phyloP scores from a whole-genome alignment of 1,284 basidiomycete genomes.

The Cutaneotrichosporon dermatis region DNA sequence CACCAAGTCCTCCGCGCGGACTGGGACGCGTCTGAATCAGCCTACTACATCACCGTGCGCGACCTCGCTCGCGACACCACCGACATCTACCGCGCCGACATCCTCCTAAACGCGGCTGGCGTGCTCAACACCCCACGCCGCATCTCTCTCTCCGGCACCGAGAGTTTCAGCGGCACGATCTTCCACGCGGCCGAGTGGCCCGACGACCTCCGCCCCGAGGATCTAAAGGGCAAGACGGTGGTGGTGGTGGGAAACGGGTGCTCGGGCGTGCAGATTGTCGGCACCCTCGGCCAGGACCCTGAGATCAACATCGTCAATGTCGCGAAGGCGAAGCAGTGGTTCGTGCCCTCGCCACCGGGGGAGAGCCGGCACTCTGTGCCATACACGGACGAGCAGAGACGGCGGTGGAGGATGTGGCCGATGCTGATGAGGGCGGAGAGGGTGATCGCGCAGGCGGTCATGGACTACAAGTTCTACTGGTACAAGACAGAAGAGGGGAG shows the following conservation, averaged over 20 bases:
- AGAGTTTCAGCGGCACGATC: slow-evolving; percentile 21
- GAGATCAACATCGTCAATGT: slow-evolving; percentile 10
- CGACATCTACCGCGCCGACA: slow-evolving; percentile 9
- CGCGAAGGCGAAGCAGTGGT: slow-evolving; percentile 12
- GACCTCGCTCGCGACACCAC: slow-evolving; percentile 1
- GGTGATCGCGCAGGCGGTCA: background rate
- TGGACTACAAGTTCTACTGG: slow-evolving; percentile 14
- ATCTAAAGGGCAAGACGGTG: slow-evolving; percentile 19
- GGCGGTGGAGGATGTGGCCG: background rate
- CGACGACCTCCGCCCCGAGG: slow-evolving; percentile 13
- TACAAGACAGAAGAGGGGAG: slow-evolving; percentile 4
- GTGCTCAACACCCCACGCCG: slow-evolving; percentile 23
- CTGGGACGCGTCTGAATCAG: slow-evolving; percentile 6
- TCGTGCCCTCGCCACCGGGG: slow-evolving; percentile 4
- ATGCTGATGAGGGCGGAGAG: slow-evolving; percentile 1
- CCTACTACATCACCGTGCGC: slow-evolving; percentile 6
- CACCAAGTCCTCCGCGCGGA: slow-evolving; percentile 1
- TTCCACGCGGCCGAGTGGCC: slow-evolving; percentile 27
- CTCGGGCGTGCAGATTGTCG: slow-evolving; percentile 15
- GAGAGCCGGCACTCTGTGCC: slow-evolving; percentile 9
- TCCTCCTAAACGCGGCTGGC: slow-evolving; percentile 28
- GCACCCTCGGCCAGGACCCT: slow-evolving; percentile 8
- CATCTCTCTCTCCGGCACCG: slow-evolving; percentile 22
- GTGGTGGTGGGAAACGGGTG: slow-evolving; percentile 18
- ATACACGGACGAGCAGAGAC: background rate